Evolutionary conservation across 2,329 filamentous ascomycete genomes (phyloP), one percentile per base, ranked within the genome.

Genomic region (Thielaviopsis punctulata): DNA sequence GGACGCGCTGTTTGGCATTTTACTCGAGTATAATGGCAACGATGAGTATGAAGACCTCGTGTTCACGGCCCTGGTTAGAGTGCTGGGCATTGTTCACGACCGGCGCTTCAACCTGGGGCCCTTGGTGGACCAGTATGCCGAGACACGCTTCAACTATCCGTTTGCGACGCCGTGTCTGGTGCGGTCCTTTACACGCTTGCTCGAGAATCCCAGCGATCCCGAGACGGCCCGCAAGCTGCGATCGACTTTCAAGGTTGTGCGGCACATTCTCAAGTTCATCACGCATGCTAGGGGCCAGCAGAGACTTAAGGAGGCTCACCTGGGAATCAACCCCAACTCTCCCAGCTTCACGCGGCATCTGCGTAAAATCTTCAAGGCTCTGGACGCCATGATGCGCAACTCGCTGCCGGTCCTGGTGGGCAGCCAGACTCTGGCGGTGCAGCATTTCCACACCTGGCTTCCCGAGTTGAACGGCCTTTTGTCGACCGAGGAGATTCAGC

Each of bases 361-460:
- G 53, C 81, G 86, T 56, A 80, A 76, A 30, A 87, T 96, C 36
- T 96, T 96, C 70, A 89, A 88, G 62, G 84, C 86, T 1, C 73
- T 98, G 22, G 88, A 96, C 65, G 73, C 76, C 15, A 77, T 98
- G 67, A 95, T 98, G 86, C 80, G 82, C 55, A 95, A 87, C 63
- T 73, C 80, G 1, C 84, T 87, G 2, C 85, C 92, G 0, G 81
- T 89, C 18, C 70, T 96, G 22, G 85, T 96, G 13, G 92, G 92
- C 30, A 96, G 86, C 57, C 94, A 98, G 67, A 96, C 92, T 0
- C 71, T 98, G 48, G 81, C 93, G 2, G 88, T 96, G 12, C 92
- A 98, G 65, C 87, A 96, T 64, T 94, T 96, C 64, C 90, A 96
- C 62, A 85, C 86, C 0, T 98, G 92, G 92, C 71, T 98, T n/a